Evolutionary conservation across 108 stramenopile species (phyloP), one percentile per base, ranked within the genome.

Genomic region (Pinguiococcus pyrenoidosus): DNA sequence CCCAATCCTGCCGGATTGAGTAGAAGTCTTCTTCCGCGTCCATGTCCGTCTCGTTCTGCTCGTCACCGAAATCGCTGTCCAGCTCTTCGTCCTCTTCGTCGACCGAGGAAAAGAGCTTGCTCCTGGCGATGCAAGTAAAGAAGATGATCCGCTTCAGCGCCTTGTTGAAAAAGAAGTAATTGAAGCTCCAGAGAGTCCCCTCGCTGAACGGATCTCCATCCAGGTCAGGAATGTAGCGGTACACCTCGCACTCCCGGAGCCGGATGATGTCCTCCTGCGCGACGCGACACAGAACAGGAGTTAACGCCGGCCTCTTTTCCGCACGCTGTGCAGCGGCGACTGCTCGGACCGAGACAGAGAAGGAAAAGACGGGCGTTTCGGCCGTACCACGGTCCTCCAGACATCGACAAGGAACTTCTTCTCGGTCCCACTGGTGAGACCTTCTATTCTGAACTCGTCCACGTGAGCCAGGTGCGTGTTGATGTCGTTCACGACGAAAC

Each of bases 121-220:
- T 52, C 26, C 50, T 58, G 0, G 61, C 49, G 30, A 79, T 78
- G 62, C 89, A 91, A 24, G 82, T 73, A 37, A 91, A 84, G 37
- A 86, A 74, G 9, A 87, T 60, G 36, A 91, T 80, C 37, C 89
- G 67, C 64, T 85, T 83, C 52, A 81, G 59, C 21, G 62, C 53
- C 29, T 84, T 83, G 63, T 85, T 89, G 7, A 85, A 84, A 64
- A 92, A 87, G 71, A 92, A 85, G 43, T 80, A 87, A 51, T 92
- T 84, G 68, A 92, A 87, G 28, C 74, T 73, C 90, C 90, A 92
- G 9, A 92, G 60, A 10, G 69, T 38, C 21, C 66, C 49, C 43
- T 59, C 51, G 29, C 51, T 38, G 48, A 79, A 51, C 0, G 79
- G 84, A 37, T 83, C 80, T 22, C 74, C 78, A 16, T 78, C 75